Percentiles rank a stretch among this genome's conserved stretches.
phyloP scores from a whole-genome alignment of 2,329 filamentous ascomycete genomes.

The Colletotrichum siamense region DNA sequence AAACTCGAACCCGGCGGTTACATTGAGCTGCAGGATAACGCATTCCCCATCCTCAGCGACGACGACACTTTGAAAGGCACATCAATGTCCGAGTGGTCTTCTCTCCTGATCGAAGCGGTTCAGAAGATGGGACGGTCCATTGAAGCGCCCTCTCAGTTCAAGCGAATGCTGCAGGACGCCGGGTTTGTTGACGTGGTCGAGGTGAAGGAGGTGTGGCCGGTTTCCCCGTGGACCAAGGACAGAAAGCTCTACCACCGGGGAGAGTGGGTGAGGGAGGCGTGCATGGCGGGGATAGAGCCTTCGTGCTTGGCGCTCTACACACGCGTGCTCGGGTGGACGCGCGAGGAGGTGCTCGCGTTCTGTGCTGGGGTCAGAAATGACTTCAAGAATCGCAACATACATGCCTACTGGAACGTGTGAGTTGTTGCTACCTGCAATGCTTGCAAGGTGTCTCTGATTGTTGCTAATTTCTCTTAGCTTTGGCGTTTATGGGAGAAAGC shows the following conservation, averaged over 20 bases:
- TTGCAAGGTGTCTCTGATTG: too few relatives aligned
- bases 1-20: neutral
- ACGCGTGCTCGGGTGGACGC: slow-evolving; percentile 35
- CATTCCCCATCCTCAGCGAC: neutral
- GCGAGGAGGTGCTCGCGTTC: slow-evolving; percentile 36
- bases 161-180: slow-evolving; percentile 44
- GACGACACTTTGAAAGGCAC: neutral
- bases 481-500: neutral
- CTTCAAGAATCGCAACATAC: slow-evolving; percentile 35
- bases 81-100: neutral
- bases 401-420: slow-evolving; percentile 44
- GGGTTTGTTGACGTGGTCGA: slow-evolving; percentile 52
- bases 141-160: slow-evolving; percentile 27
- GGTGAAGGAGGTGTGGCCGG: slow-evolving; percentile 52
- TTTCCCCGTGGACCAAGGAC: slow-evolving; percentile 55
- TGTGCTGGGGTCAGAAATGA: slow-evolving; percentile 37
- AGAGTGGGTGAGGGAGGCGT: slow-evolving; percentile 30
- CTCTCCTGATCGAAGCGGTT: neutral
- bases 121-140: neutral
- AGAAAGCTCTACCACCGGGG: slow-evolving; percentile 54
- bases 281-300: slow-evolving; percentile 34
- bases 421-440: neutral
- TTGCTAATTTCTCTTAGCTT: neutral
- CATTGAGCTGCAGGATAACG: neutral
- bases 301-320: slow-evolving; percentile 39